Conservation (phyloP, 1,284 basidiomycete genomes). For the Boletus austroedulis region DNA sequence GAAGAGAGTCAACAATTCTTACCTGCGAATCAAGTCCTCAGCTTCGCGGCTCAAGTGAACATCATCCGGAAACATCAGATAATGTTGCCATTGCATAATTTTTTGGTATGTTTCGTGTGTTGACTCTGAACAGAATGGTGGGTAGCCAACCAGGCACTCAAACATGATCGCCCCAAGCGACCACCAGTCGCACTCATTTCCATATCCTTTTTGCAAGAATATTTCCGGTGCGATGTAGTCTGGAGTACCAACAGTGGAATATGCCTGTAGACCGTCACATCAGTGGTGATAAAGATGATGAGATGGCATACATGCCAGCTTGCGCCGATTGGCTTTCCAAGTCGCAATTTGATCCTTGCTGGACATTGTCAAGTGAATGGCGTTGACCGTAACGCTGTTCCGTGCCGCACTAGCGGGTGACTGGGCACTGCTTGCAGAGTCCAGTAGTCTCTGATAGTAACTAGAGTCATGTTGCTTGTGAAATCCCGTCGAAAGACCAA, state of each 20-base stretch:
- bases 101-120: conserved; percentile 99
- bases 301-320: conserved; percentile 59
- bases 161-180: conserved; percentile 98
- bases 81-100: conserved; percentile 92
- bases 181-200: conserved; percentile 99
- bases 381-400: conserved; percentile 85
- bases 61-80: conserved; percentile 91
- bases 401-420: conserved; percentile 43
- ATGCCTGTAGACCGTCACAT: conserved; percentile 58
- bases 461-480: conserved; percentile 91
- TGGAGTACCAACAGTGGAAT: conserved; percentile 99
- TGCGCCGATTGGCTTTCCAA: conserved; percentile 98
- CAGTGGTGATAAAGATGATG: neutral
- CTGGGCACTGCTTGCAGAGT: conserved; percentile 41
- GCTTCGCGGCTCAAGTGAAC: conserved; percentile 92
- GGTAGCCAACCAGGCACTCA: conserved; percentile 96
- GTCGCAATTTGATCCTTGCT: conserved; percentile 90
- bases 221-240: conserved; percentile 99
- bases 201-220: conserved; percentile 95
- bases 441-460: conserved; percentile 81
- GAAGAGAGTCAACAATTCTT: conserved; percentile 17
- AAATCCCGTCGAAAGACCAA: conserved; percentile 92
- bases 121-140: conserved; percentile 96
- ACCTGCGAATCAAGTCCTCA: conserved; percentile 87
- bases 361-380: conserved; percentile 92